These are phyloP conservation scores for Saccharomycopsis sp. DNA, from an alignment of 805 yeast genomes.

Conservation along the genomic window DNA sequence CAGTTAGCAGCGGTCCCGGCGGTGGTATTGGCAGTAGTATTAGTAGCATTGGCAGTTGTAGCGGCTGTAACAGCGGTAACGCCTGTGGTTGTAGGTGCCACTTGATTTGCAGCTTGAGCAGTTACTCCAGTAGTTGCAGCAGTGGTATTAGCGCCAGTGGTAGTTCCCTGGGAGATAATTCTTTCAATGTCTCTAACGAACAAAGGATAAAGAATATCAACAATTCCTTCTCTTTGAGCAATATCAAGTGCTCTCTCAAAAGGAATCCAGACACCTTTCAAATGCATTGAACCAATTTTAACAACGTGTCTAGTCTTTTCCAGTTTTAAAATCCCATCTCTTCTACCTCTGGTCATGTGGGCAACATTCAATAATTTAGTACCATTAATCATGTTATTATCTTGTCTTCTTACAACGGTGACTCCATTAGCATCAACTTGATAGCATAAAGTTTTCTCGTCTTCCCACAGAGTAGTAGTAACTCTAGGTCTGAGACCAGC, in stretches of 20 bases:
- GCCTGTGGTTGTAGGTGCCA: not conserved
- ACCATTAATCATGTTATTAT: constrained; percentile 67
- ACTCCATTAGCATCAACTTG: constrained; percentile 68
- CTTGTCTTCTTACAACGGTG: constrained; percentile 61
- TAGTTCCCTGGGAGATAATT: constrained; percentile 6
- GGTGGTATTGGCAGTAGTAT: not conserved
- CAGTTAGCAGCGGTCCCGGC: not conserved
- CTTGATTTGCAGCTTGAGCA: not conserved
- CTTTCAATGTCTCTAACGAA: constrained; percentile 59
- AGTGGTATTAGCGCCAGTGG: not conserved
- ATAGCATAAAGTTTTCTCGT: constrained; percentile 62
- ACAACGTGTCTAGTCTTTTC: constrained; percentile 66
- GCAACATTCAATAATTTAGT: constrained; percentile 64
- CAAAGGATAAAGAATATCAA: constrained; percentile 48
- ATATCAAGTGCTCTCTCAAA: constrained; percentile 62
- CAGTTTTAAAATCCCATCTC: constrained; percentile 62
- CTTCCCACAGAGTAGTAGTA: constrained; percentile 74
- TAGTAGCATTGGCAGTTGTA: constrained; percentile 8
- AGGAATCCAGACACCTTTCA: constrained; percentile 73
- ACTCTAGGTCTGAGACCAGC: constrained; percentile 49
- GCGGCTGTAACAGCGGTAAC: not conserved
- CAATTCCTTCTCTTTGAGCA: constrained; percentile 63
- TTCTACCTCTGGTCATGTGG: constrained; percentile 65
- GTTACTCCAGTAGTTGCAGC: not conserved
- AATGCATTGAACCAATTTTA: constrained; percentile 68